A percentile compares a stretch with the other conserved stretches of the same genome.
Evolutionary conservation across 495 filamentous ascomycete genomes (phyloP).

Genomic region (Physcia stellaris): DNA sequence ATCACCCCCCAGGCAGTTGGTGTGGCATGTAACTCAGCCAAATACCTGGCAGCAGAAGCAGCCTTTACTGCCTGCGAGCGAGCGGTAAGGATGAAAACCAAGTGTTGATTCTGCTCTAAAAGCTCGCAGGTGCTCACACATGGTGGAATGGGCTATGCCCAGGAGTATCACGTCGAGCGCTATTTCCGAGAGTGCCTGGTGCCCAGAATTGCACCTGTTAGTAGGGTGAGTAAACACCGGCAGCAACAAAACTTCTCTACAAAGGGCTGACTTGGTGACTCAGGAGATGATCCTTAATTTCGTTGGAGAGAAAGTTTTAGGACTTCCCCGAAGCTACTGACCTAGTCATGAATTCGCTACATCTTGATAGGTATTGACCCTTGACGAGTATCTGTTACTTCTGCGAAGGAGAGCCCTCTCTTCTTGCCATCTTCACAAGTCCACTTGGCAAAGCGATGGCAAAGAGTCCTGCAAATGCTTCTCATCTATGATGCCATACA

Average conservation of each 20-base stretch:
- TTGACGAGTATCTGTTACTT: too few species aligned
- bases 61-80: conserved; percentile 63
- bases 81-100: conserved; percentile 22
- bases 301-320: conserved; percentile 58
- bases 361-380: too few species aligned
- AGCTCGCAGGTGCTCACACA: conserved; percentile 31
- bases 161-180: conserved; percentile 67
- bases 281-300: conserved; percentile 72
- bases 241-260: not conserved
- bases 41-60: conserved; percentile 69
- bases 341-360: not conserved
- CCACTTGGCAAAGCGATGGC: too few species aligned
- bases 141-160: conserved; percentile 67
- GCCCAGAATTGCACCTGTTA: conserved; percentile 62
- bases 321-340: conserved; percentile 38
- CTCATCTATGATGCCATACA: too few species aligned
- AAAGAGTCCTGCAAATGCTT: too few species aligned
- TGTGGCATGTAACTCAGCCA: conserved; percentile 61
- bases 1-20: conserved; percentile 42
- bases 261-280: too few species aligned
- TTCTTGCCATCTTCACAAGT: too few species aligned
- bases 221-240: conserved; percentile 39
- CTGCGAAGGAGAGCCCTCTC: too few species aligned
- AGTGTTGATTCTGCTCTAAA: not conserved
- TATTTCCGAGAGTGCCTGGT: conserved; percentile 64